Percentiles rank a stretch among this genome's conserved stretches.
Conservation (phyloP, 208 protist species). For the Blastocrithidia nonstop region DNA sequence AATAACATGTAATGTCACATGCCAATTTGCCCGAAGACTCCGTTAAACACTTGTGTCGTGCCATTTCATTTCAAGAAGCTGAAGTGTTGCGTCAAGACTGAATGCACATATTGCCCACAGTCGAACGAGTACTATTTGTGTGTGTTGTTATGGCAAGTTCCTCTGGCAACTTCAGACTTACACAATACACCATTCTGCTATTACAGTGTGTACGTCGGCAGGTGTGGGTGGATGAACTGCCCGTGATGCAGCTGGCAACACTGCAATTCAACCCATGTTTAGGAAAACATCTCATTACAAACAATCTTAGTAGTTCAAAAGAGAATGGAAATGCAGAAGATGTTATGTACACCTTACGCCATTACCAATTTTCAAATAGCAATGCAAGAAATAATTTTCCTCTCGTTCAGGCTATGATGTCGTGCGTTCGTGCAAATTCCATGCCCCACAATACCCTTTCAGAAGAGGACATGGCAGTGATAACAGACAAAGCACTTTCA, state of each 20-base stretch:
- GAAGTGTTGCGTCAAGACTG: conserved; percentile 27
- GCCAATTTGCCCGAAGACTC: not conserved
- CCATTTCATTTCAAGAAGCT: conserved; percentile 22
- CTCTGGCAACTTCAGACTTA: conserved; percentile 11
- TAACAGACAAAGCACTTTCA: too few relatives aligned
- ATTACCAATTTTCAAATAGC: not conserved
- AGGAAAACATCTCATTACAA: too few relatives aligned
- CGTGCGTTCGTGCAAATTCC: too few relatives aligned
- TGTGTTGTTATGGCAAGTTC: conserved; percentile 47
- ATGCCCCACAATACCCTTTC: too few relatives aligned
- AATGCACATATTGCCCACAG: conserved; percentile 23
- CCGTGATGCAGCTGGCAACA: conserved; percentile 29
- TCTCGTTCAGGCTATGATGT: too few relatives aligned
- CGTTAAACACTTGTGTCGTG: conserved; percentile 13
- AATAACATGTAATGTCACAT: too few relatives aligned
- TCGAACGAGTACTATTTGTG: conserved; percentile 23
- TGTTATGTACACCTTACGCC: not conserved
- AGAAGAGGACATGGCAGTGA: too few relatives aligned
- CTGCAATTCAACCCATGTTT: too few relatives aligned
- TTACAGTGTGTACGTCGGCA: conserved; percentile 33
- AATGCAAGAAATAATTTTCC: too few relatives aligned
- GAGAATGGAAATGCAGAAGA: not conserved
- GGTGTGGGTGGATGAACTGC: conserved; percentile 31
- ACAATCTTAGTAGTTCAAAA: not conserved
- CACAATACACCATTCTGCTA: conserved; percentile 39